These are phyloP conservation scores for Quercus dentata DNA, from an alignment of 306 rosid species.

Conservation along the genomic window DNA sequence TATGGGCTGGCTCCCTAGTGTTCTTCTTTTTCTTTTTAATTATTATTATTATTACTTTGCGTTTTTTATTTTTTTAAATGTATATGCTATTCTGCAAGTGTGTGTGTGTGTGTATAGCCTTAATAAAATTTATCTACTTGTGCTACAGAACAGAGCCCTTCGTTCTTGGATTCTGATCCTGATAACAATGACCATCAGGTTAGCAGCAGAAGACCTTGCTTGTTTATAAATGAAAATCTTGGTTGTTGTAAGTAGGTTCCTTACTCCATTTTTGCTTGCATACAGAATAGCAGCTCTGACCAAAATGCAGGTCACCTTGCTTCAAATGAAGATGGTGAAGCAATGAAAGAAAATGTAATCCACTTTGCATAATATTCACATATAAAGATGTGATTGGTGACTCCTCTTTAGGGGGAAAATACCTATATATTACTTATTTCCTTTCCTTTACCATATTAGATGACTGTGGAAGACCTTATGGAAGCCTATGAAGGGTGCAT, in stretches of 20 bases:
- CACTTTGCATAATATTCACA: constrained; percentile 17
- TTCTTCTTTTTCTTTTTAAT: too few relatives aligned
- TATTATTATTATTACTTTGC: too few relatives aligned
- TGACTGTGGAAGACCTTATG: constrained; percentile 81
- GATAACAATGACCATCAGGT: constrained; percentile 60
- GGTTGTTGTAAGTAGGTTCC: constrained; percentile 27
- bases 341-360: constrained; percentile 54
- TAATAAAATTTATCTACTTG: constrained; percentile 28
- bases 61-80: too few relatives aligned
- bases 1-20: too few relatives aligned
- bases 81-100: not conserved
- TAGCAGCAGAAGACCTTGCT: constrained; percentile 25
- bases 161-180: constrained; percentile 45
- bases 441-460: constrained; percentile 43
- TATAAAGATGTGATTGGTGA: constrained; percentile 12
- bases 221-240: not conserved
- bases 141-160: constrained; percentile 53
- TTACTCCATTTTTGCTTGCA: constrained; percentile 30
- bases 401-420: constrained; percentile 10
- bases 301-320: constrained; percentile 33
- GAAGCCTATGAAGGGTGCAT: constrained; percentile 74
- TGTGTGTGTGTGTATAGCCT: not conserved
- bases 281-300: constrained; percentile 60
- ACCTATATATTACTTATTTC: constrained; percentile 14
- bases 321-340: constrained; percentile 51